Percentiles rank a stretch among this genome's conserved stretches.
These are phyloP conservation scores for Leishmania martiniquensis DNA, from an alignment of 208 protist species.

Conservation along the genomic window DNA sequence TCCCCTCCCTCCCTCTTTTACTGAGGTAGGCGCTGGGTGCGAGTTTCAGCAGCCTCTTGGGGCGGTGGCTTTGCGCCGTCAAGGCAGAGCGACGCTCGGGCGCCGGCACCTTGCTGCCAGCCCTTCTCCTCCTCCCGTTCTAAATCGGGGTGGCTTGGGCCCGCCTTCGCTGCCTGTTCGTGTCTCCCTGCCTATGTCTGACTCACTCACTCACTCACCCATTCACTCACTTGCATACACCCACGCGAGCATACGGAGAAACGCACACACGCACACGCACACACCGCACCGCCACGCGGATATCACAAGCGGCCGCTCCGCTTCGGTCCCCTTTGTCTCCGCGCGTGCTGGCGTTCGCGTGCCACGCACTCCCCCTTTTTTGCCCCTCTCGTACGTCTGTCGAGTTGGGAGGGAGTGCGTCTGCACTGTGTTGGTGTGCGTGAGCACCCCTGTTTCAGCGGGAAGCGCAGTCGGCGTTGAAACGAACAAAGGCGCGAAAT, in stretches of 20 bases:
- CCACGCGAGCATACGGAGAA: no score
- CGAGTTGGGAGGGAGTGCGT: no score
- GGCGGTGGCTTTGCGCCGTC: not conserved
- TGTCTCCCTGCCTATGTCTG: not conserved
- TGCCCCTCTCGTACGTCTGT: no score
- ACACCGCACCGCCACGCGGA: not conserved
- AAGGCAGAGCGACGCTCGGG: no score
- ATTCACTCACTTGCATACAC: not conserved
- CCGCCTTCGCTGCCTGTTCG: not conserved
- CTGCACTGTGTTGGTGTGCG: no score
- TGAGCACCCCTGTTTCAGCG: no score
- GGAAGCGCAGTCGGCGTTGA: no score
- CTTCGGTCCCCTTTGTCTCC: not conserved
- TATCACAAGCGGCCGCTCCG: no score
- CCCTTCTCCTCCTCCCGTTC: not conserved
- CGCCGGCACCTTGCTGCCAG: not conserved
- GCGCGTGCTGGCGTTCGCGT: not conserved
- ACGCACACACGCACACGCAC: not conserved
- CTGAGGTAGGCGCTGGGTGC: not conserved
- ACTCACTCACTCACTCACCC: not conserved
- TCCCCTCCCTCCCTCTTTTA: not conserved
- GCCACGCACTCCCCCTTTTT: not conserved
- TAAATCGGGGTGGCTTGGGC: not conserved
- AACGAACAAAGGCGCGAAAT: no score
- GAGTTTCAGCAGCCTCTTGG: not conserved